A percentile compares a stretch with the other conserved stretches of the same genome.
These are phyloP conservation scores for Fusarium coicis DNA, from an alignment of 2,329 filamentous ascomycete genomes.

Conservation along the genomic window DNA sequence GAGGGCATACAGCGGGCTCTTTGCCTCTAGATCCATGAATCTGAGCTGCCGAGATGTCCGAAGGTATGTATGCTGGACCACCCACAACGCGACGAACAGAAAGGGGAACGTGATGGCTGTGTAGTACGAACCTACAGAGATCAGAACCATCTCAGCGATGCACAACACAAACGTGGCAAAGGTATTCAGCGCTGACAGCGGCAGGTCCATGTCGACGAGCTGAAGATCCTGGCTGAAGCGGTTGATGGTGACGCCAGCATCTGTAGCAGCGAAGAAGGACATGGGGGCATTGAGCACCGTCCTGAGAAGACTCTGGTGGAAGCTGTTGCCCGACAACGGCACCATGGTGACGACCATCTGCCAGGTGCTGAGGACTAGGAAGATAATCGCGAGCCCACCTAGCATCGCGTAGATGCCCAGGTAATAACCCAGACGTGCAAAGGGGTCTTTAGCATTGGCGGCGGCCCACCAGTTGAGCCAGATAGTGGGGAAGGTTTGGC, in stretches of 20 bases:
- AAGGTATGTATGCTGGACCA: constrained; percentile 48
- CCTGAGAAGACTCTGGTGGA: constrained; percentile 36
- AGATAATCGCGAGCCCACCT: constrained; percentile 25
- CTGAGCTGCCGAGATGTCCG: constrained; percentile 64
- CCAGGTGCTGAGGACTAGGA: constrained; percentile 37
- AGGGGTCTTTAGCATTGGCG: constrained; percentile 30
- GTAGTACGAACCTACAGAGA: constrained; percentile 31
- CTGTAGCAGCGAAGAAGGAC: constrained; percentile 49
- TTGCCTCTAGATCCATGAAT: constrained; percentile 62
- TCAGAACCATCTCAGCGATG: constrained; percentile 36
- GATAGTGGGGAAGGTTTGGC: constrained; percentile 42
- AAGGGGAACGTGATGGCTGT: constrained; percentile 33
- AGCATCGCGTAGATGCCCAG: constrained; percentile 40
- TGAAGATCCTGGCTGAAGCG: constrained; percentile 54
- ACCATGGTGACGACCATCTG: constrained; percentile 45
- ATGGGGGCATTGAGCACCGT: constrained; percentile 46
- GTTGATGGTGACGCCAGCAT: constrained; percentile 51
- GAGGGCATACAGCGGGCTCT: constrained; percentile 60
- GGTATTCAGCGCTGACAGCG: constrained; percentile 39
- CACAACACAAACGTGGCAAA: constrained; percentile 37
- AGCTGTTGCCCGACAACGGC: constrained; percentile 33
- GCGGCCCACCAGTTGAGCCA: constrained; percentile 45
- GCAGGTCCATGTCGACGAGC: constrained; percentile 52
- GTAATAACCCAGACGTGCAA: constrained; percentile 35
- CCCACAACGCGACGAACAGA: constrained; percentile 19